Conservation (phyloP, 805 yeast genomes). For the Wickerhamomyces bovis region DNA sequence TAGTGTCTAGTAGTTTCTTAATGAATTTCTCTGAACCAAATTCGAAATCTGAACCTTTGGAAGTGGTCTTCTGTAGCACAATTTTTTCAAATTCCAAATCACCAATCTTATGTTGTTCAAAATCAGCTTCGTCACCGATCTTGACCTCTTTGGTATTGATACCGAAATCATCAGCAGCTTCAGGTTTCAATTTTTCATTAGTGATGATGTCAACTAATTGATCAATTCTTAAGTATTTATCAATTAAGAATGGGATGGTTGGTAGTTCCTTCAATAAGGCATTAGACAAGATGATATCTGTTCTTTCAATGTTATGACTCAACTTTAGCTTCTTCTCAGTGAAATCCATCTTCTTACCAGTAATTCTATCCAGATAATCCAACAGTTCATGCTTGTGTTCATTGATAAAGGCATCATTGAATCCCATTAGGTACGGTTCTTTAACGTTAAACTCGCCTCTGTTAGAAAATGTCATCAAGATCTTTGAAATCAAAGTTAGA, state of each 20-base stretch:
- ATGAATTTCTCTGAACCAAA: constrained; percentile 59
- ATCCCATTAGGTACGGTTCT: constrained; percentile 68
- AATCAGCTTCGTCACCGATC: constrained; percentile 1
- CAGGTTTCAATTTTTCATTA: constrained; percentile 8
- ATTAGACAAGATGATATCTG: constrained; percentile 47
- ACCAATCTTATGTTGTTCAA: constrained; percentile 15
- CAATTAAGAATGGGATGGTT: constrained; percentile 62
- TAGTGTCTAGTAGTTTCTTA: constrained; percentile 32
- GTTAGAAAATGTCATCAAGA: constrained; percentile 73
- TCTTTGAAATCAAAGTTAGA: constrained; percentile 74
- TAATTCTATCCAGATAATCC: constrained; percentile 68
- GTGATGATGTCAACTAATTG: constrained; percentile 47
- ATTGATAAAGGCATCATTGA: constrained; percentile 60
- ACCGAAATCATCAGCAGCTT: constrained; percentile 15
- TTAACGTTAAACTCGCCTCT: constrained; percentile 70
- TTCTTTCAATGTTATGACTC: constrained; percentile 50
- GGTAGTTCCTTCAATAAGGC: constrained; percentile 53
- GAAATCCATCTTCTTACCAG: constrained; percentile 64
- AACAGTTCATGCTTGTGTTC: constrained; percentile 50
- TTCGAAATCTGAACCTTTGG: constrained; percentile 32
- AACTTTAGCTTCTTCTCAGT: constrained; percentile 50
- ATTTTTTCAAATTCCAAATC: constrained; percentile 31
- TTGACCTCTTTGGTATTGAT: neutral
- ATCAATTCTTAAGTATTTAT: constrained; percentile 54
- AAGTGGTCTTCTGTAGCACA: constrained; percentile 26